Base-by-base conservation (phyloP, 179 eudicot species). In the Carnegiea gigantea region DNA sequence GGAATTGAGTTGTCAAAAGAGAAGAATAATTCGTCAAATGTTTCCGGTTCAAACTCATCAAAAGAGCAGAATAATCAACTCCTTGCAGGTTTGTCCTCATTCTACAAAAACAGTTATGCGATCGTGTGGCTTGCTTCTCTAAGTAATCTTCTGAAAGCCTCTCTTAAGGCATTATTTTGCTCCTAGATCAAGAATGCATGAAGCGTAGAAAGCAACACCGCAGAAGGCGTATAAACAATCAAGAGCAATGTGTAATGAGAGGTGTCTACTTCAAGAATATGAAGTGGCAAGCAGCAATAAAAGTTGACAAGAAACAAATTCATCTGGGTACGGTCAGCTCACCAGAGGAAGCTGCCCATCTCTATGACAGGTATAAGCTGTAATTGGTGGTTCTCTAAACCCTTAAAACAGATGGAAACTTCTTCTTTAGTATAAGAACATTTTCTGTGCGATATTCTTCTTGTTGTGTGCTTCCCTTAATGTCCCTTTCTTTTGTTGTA, bases 251-350 rank as follows among this genome's bases (percentile, higher is more conserved):
- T 36, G 38, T 59, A 5, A 88, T 90, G 95, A 87, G 90, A 85
- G 99, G 99, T 30, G 98, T 96, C 33, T 96, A 96, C 87, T 88
- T 82, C 86, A 96, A 94, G 90, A 96, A 96, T 80, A 79, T 79
- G 89, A 94, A 92, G 87, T 96, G 98, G 98, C 99, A 96, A 89
- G 98, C 99, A 44, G 99, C 99, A 5, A 94, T 95, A 33, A 95
- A 95, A 89, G 99, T 95, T 53, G 97, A 93, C 82, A 92, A 91
- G 89, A 94, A 91, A 84, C 99, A 96, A 87, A 92, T 96, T 83
- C 99, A 96, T 83, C 79, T 96, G 60, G 99, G 99, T 9, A 96
- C 99, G 20, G 91, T 96, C 14, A 89, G 88, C 36, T 88, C 97
- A 73, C 91, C 93, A 82, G 90, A 84, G 67, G 99, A 94, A 83